Conservation (phyloP, 345 rosid species). For the Eucalyptus sp. region DNA sequence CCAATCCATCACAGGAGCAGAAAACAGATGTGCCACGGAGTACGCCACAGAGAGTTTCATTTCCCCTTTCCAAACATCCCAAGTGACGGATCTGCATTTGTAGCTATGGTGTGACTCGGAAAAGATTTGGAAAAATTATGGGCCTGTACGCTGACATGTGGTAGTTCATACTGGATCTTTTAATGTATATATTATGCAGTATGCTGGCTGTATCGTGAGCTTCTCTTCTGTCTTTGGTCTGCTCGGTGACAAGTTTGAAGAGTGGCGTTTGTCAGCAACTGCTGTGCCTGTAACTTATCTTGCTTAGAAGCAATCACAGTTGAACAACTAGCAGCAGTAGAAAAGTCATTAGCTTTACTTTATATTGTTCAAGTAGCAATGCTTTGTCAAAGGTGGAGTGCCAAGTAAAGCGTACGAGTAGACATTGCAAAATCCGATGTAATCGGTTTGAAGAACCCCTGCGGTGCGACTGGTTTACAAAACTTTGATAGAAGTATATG, state of each 20-base stretch:
- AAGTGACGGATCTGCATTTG: slow-evolving; percentile 9
- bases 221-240: background rate
- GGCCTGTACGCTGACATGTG: background rate
- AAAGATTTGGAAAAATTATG: background rate
- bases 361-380: background rate
- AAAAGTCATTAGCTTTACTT: background rate
- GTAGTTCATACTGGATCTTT: background rate
- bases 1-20: slow-evolving; percentile 38
- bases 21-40: slow-evolving; percentile 24
- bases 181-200: background rate
- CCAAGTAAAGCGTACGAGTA: background rate
- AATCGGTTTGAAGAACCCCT: background rate
- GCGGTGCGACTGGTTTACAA: background rate
- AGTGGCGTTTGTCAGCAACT: background rate
- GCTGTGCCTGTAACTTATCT: background rate
- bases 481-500: background rate
- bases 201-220: background rate
- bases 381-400: background rate
- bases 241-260: background rate
- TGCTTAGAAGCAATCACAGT: background rate
- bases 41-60: slow-evolving; percentile 59
- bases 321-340: background rate
- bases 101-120: background rate
- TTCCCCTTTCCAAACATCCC: slow-evolving; percentile 46
- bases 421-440: background rate